Percentiles rank a stretch among this genome's conserved stretches.
Evolutionary conservation across 1,284 basidiomycete genomes (phyloP).

Genomic region (Pseudozyma pruni): DNA sequence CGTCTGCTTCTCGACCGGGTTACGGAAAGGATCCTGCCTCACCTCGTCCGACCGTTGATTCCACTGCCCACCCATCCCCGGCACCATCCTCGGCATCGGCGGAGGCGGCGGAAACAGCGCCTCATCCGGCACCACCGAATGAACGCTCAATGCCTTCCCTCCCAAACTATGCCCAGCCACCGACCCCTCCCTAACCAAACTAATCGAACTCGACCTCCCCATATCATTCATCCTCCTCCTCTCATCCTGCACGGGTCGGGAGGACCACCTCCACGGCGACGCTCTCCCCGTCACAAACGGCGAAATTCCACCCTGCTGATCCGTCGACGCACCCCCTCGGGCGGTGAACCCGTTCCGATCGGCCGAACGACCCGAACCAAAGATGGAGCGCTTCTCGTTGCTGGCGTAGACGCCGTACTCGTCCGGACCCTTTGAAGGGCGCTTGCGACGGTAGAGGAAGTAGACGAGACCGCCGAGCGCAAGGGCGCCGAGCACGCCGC

Average conservation of each 20-base stretch:
- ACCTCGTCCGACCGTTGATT: slow-evolving; percentile 21
- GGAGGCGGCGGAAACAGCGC: slow-evolving; percentile 46
- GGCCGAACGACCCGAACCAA: slow-evolving; percentile 17
- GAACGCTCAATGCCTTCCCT: slow-evolving; percentile 21
- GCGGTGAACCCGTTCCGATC: slow-evolving; percentile 9
- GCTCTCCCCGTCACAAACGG: slow-evolving; percentile 33
- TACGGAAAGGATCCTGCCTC: slow-evolving; percentile 34
- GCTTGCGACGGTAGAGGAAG: slow-evolving; percentile 14
- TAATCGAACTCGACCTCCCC: slow-evolving; percentile 36
- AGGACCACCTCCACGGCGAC: slow-evolving; percentile 27
- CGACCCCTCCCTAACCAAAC: slow-evolving; percentile 38
- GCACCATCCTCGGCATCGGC: slow-evolving; percentile 13
- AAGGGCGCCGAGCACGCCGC: slow-evolving; percentile 24
- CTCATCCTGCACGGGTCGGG: slow-evolving; percentile 11
- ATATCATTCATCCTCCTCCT: slow-evolving; percentile 28
- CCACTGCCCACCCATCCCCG: slow-evolving; percentile 17
- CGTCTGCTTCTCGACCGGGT: slow-evolving; percentile 12
- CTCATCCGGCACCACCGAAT: slow-evolving; percentile 46
- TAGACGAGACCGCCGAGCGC: slow-evolving; percentile 12
- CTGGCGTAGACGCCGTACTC: slow-evolving; percentile 37
- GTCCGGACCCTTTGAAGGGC: slow-evolving; percentile 25
- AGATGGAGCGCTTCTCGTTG: slow-evolving; percentile 32
- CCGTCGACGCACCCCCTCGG: slow-evolving; percentile 21
- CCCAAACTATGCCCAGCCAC: no score
- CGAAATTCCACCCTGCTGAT: slow-evolving; percentile 39